Conservation (phyloP, 805 yeast species). For the Candida nitratophila region DNA sequence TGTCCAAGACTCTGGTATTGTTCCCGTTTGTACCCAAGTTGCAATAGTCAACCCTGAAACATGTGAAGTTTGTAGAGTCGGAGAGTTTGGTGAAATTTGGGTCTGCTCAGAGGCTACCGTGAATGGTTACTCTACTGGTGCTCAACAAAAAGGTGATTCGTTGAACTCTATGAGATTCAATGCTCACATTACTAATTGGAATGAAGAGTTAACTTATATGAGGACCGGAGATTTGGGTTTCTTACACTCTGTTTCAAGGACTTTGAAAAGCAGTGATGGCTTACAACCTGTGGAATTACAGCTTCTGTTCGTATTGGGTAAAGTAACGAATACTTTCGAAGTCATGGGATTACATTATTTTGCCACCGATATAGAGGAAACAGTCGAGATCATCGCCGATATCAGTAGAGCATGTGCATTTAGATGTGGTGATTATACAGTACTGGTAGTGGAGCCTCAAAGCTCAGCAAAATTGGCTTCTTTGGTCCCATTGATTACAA, state of each 20-base stretch:
- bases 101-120: slow-evolving; percentile 84
- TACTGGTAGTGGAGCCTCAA: slow-evolving; percentile 63
- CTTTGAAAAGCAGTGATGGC: slow-evolving; percentile 8
- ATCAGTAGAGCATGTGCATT: slow-evolving; percentile 51
- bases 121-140: slow-evolving; percentile 47
- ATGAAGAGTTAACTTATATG: slow-evolving; percentile 56
- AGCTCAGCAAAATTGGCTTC: slow-evolving; percentile 52
- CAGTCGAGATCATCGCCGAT: slow-evolving; percentile 46
- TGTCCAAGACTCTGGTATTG: slow-evolving; percentile 92
- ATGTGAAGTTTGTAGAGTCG: slow-evolving; percentile 63
- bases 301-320: slow-evolving; percentile 77
- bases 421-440: slow-evolving; percentile 73
- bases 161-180: slow-evolving; percentile 49
- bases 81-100: slow-evolving; percentile 98
- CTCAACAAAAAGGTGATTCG: slow-evolving; percentile 28
- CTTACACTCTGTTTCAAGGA: slow-evolving; percentile 53
- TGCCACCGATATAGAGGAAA: slow-evolving; percentile 72
- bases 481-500: slow-evolving; percentile 76
- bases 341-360: slow-evolving; percentile 87
- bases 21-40: slow-evolving; percentile 88
- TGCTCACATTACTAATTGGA: slow-evolving; percentile 60
- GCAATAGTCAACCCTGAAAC: slow-evolving; percentile 97
- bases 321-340: slow-evolving; percentile 82
- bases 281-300: slow-evolving; percentile 43
- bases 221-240: slow-evolving; percentile 96